A percentile compares a stretch with the other conserved stretches of the same genome.
These are phyloP conservation scores for Penicillium salamii DNA, from an alignment of 495 filamentous ascomycete species.

Conservation along the genomic window DNA sequence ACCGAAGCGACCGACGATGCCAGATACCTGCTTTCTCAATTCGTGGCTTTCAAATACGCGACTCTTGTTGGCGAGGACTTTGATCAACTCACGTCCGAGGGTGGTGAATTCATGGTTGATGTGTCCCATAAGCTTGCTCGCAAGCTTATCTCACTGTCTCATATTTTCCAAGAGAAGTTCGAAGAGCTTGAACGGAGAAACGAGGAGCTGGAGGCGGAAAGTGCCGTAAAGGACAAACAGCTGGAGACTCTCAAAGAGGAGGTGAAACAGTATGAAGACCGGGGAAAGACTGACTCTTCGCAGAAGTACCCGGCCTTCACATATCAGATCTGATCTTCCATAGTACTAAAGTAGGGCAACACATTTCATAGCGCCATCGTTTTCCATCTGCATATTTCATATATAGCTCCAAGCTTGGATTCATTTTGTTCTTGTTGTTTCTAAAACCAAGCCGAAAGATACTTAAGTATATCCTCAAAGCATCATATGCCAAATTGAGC, in stretches of 20 bases:
- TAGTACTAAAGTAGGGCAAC: too few species aligned
- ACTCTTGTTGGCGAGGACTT: neutral
- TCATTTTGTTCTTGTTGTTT: too few species aligned
- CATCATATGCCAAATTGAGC: too few species aligned
- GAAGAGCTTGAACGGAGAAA: neutral
- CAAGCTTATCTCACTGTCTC: neutral
- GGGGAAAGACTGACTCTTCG: neutral
- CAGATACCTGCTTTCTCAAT: slow-evolving; percentile 4
- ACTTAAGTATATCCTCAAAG: too few species aligned
- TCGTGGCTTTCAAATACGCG: slow-evolving; percentile 3
- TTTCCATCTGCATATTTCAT: too few species aligned
- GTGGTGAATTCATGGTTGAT: slow-evolving; percentile 9
- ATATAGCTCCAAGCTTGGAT: too few species aligned
- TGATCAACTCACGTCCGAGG: slow-evolving; percentile 1
- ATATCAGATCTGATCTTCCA: neutral
- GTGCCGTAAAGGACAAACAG: neutral
- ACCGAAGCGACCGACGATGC: neutral
- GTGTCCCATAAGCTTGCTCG: slow-evolving; percentile 5
- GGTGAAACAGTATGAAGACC: neutral
- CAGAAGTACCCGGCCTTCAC: neutral
- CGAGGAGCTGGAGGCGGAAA: neutral
- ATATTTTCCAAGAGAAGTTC: neutral
- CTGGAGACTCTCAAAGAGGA: slow-evolving; percentile 1
- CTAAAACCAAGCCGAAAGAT: too few species aligned
- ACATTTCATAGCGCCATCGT: too few species aligned